These are phyloP conservation scores for Phellopilus nigrolimitatus DNA, from an alignment of 1,284 basidiomycete species.

Conservation along the genomic window DNA sequence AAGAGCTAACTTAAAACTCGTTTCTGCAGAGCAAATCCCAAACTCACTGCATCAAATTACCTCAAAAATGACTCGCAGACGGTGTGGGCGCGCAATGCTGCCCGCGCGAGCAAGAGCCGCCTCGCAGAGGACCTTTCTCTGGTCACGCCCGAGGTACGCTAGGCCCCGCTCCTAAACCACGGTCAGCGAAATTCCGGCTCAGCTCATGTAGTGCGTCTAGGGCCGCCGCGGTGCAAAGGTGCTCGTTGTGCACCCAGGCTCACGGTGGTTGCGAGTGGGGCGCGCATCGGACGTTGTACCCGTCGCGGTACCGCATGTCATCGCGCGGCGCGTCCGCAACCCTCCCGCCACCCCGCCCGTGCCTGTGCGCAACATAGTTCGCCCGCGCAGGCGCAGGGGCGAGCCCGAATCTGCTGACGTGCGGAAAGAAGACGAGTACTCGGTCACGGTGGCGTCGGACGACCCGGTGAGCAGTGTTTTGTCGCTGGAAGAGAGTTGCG, in stretches of 20 bases:
- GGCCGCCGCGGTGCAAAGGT: slow-evolving; percentile 67
- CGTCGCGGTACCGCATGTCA: slow-evolving; percentile 66
- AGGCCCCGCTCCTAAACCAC: slow-evolving; percentile 10
- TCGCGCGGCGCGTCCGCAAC: slow-evolving; percentile 59
- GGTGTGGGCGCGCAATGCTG: slow-evolving; percentile 65
- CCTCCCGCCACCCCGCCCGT: slow-evolving; percentile 37
- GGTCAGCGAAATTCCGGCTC: slow-evolving; percentile 17
- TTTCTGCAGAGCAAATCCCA: slow-evolving; percentile 61
- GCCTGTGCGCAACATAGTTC: slow-evolving; percentile 47
- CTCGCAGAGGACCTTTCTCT: slow-evolving; percentile 36
- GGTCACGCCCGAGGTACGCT: slow-evolving; percentile 37
- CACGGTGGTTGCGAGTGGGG: slow-evolving; percentile 82
- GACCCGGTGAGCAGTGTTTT: slow-evolving; percentile 49
- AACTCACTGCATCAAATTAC: slow-evolving; percentile 69
- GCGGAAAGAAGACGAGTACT: slow-evolving; percentile 42
- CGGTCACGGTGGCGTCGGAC: slow-evolving; percentile 40
- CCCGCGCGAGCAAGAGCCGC: slow-evolving; percentile 39
- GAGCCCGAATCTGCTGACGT: slow-evolving; percentile 21
- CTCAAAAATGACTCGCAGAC: slow-evolving; percentile 66
- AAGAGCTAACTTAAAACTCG: slow-evolving; percentile 3
- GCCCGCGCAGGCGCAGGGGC: slow-evolving; percentile 40
- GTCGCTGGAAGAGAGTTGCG: neutral
- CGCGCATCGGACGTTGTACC: slow-evolving; percentile 87
- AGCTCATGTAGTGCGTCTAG: slow-evolving; percentile 27
- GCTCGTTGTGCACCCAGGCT: slow-evolving; percentile 93